Conservation (phyloP, 1,284 basidiomycete genomes). For the Pisolithus thermaeus region DNA sequence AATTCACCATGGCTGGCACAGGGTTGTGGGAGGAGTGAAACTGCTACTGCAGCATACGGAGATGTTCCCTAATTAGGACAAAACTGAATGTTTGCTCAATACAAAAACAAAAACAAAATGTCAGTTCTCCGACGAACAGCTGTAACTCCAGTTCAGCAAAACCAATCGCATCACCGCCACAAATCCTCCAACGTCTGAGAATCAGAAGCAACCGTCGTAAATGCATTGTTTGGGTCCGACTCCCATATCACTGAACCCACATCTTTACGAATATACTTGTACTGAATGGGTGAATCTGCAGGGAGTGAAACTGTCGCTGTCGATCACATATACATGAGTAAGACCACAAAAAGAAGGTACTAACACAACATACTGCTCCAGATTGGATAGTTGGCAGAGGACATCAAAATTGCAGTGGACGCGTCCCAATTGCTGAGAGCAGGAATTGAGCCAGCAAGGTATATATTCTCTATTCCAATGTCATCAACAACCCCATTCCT, state of each 20-base stretch:
- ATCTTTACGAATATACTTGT: slow-evolving; percentile 67
- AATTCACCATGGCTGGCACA: too few species aligned
- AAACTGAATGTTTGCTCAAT: too few species aligned
- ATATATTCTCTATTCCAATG: slow-evolving; percentile 58
- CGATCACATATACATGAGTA: slow-evolving; percentile 7
- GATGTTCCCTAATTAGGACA: too few species aligned
- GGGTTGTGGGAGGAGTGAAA: too few species aligned
- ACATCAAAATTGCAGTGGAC: slow-evolving; percentile 51
- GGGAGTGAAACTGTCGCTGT: slow-evolving; percentile 58
- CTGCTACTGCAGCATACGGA: too few species aligned
- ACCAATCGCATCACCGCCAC: slow-evolving; percentile 22
- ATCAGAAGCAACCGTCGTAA: slow-evolving; percentile 29
- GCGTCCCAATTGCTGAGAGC: slow-evolving; percentile 60
- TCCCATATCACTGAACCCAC: slow-evolving; percentile 58
- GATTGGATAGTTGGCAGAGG: slow-evolving; percentile 54
- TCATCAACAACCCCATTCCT: not conserved
- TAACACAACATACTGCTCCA: slow-evolving; percentile 56
- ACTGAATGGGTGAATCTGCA: slow-evolving; percentile 47
- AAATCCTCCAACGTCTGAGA: slow-evolving; percentile 26
- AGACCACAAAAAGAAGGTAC: not conserved
- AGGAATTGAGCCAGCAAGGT: slow-evolving; percentile 57
- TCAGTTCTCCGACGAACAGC: too few species aligned
- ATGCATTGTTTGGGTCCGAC: slow-evolving; percentile 49
- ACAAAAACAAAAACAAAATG: too few species aligned
- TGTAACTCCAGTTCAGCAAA: too few species aligned